Conservation (phyloP, 2,329 filamentous ascomycete species). For the Aphanoascus verrucosus region DNA sequence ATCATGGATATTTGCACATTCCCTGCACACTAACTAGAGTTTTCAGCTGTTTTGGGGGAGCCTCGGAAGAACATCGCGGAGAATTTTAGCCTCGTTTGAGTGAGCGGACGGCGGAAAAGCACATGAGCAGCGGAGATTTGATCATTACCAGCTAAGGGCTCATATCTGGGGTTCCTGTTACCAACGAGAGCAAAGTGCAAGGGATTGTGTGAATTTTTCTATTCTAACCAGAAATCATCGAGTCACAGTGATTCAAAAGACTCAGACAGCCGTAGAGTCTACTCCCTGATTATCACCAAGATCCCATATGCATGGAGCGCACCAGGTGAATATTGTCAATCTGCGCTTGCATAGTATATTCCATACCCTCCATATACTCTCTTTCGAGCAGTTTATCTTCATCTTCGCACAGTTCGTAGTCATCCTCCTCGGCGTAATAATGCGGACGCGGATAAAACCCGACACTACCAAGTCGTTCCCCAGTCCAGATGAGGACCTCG, state of each 20-base stretch:
- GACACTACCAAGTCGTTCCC: conserved; percentile 67
- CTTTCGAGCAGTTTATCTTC: conserved; percentile 44
- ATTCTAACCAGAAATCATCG: too few relatives aligned
- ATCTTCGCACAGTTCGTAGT: conserved; percentile 27
- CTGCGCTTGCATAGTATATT: background rate
- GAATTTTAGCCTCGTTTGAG: too few relatives aligned
- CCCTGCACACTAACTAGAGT: background rate
- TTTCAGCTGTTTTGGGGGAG: background rate
- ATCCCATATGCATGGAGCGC: background rate
- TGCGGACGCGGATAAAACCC: conserved; percentile 45
- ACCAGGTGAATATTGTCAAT: background rate
- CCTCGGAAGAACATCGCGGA: background rate
- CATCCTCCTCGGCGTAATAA: conserved; percentile 45
- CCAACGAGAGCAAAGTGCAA: too few relatives aligned
- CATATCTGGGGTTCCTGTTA: too few relatives aligned
- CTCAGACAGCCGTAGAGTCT: too few relatives aligned
- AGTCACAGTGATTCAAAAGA: too few relatives aligned
- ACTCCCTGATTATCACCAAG: background rate
- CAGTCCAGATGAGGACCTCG: conserved; percentile 77
- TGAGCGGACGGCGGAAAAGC: too few relatives aligned
- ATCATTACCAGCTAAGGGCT: too few relatives aligned
- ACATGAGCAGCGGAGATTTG: too few relatives aligned
- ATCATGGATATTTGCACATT: background rate
- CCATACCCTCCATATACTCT: conserved; percentile 2
- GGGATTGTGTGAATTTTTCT: too few relatives aligned